A percentile compares a stretch with the other conserved stretches of the same genome.
Conservation (phyloP, 306 rosid species). For the Ceratonia siliqua region DNA sequence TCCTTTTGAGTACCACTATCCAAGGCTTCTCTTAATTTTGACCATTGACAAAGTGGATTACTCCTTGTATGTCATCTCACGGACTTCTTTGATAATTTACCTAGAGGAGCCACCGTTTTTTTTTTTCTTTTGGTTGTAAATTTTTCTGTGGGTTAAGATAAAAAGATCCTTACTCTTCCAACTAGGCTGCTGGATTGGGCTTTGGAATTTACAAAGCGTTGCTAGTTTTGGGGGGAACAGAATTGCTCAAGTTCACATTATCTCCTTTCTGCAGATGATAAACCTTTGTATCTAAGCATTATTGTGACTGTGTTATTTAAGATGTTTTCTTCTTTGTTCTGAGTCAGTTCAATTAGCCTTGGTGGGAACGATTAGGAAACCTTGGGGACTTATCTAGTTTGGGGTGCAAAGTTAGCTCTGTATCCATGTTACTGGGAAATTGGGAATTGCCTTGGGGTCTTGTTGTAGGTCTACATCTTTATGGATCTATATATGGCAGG, state of each 20-base stretch:
- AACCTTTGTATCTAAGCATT: too few relatives aligned
- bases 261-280: not conserved
- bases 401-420: too few relatives aligned
- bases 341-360: not conserved
- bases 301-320: too few relatives aligned
- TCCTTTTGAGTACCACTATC: not conserved
- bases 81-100: not conserved
- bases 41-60: not conserved
- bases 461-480: too few relatives aligned
- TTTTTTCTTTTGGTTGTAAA: too few relatives aligned
- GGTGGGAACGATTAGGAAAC: not conserved
- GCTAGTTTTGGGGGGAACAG: not conserved
- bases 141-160: not conserved
- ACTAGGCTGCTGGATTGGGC: not conserved
- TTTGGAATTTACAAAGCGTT: not conserved
- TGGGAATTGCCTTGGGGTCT: too few relatives aligned
- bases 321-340: too few relatives aligned
- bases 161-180: not conserved
- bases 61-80: not conserved
- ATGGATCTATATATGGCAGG: too few relatives aligned
- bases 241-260: not conserved
- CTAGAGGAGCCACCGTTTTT: not conserved
- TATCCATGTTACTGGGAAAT: too few relatives aligned
- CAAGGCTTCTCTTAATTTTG: not conserved
- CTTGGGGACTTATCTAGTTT: not conserved